Evolutionary conservation across 495 filamentous ascomycete genomes (phyloP), one percentile per base, ranked within the genome.

Genomic region (Penicillium paradoxum): DNA sequence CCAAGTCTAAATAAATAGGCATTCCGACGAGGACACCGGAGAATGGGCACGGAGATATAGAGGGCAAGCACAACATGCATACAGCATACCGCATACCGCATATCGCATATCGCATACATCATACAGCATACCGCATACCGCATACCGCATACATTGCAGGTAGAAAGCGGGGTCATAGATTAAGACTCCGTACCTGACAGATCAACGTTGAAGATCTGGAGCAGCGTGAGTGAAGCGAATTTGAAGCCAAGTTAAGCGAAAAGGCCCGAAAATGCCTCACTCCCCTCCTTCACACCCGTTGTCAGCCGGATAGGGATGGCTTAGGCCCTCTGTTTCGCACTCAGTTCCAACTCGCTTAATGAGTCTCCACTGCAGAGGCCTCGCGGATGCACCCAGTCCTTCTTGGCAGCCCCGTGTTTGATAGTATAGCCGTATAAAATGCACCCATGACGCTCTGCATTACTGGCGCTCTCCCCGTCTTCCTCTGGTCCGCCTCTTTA

Each of bases 371-470:
- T 17, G 14, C 25, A 27, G 49, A 38, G 47, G 59, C 59, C 61
- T 68, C 55, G 66, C 66, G 69, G 66, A 51, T 30, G 47, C 69
- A 72, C 69, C 62, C 69, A 72, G 58, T 62, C 19, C 41, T 42
- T 34, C 54, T 58, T 58, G 55, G 50, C 42, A 43, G 11, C 3
- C 24, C 8, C 11, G 6, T 6, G 14, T 4, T 42, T 15, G 22
- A 27, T 22, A 25, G 21, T 17, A 27, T 39, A 42, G 45, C 46
- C 36, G 46, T 60, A 57, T 58, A 54, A 52, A 54, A 30, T 52
- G 48, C 49, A 54, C 51, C 40, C 4, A 13, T n/a, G 7, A 11
- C 5, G 21, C 14, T 45, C 45, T 45, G 4, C 22, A 37, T 39
- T 30, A 8, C 17, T 25, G 13, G 17, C 32, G 21, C 14, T 49